Evolutionary conservation across 2,329 filamentous ascomycete genomes (phyloP).

Genomic region (Aureobasidium lini): DNA sequence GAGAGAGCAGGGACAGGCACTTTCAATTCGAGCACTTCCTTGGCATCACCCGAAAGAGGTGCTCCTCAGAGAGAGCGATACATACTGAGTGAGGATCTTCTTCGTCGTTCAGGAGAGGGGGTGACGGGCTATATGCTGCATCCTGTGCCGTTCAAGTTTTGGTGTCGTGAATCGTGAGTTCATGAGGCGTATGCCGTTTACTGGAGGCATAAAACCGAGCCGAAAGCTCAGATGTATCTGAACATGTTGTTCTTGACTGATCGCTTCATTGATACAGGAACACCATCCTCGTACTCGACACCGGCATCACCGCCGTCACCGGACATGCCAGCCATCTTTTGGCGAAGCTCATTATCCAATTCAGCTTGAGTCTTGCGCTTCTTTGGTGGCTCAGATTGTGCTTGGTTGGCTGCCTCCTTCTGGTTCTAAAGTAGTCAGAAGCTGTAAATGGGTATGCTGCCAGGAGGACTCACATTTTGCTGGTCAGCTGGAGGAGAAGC

Average conservation of each 20-base stretch:
- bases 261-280: constrained; percentile 64
- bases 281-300: constrained; percentile 67
- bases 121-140: too few species aligned
- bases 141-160: too few species aligned
- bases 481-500: neutral
- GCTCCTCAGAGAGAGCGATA: too few species aligned
- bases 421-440: neutral
- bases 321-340: constrained; percentile 58
- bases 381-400: neutral
- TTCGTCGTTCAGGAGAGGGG: too few species aligned
- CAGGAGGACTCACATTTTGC: neutral
- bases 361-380: constrained; percentile 51
- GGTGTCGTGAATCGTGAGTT: too few species aligned
- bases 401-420: neutral
- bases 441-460: neutral
- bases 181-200: too few species aligned
- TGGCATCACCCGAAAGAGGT: too few species aligned
- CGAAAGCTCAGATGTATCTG: constrained; percentile 50
- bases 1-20: too few species aligned
- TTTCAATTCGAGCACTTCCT: too few species aligned
- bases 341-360: constrained; percentile 57
- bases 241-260: constrained; percentile 74
- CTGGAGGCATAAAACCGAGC: too few species aligned
- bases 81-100: too few species aligned
- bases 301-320: constrained; percentile 61